phyloP scores from a whole-genome alignment of 768 basidiomycete genomes.

The Jaapia argillacea region DNA sequence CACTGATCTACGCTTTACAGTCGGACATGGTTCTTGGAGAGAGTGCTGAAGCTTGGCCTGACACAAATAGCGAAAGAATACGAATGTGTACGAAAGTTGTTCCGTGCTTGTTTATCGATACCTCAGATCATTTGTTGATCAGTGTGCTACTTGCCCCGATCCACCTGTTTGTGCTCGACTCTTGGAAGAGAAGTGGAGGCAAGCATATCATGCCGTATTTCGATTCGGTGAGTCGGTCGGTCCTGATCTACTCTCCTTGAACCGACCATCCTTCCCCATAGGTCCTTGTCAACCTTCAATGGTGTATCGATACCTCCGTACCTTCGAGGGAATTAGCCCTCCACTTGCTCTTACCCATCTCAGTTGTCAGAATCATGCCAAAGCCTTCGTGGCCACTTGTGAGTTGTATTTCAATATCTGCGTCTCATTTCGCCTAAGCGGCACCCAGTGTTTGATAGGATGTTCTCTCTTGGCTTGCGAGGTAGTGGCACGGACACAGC shows the following conservation, averaged over 20 bases:
- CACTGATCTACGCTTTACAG: conserved; percentile 24
- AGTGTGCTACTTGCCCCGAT: conserved; percentile 86
- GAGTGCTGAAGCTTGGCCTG: conserved; percentile 84
- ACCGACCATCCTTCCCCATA: conserved; percentile 15
- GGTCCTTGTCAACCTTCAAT: conserved; percentile 85
- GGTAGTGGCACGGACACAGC: conserved; percentile 59
- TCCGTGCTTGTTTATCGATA: background rate
- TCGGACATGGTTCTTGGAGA: conserved; percentile 91
- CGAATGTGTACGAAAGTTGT: conserved; percentile 57
- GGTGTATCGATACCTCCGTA: conserved; percentile 86
- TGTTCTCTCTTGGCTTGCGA: conserved; percentile 84
- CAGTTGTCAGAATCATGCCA: conserved; percentile 81
- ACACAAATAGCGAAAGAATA: conserved; percentile 89
- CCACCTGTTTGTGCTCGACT: conserved; percentile 66
- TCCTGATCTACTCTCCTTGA: background rate
- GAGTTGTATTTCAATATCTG: conserved; percentile 2
- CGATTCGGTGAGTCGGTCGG: conserved; percentile 52
- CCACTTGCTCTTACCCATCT: conserved; percentile 81
- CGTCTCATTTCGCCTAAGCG: background rate
- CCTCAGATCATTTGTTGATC: conserved; percentile 1
- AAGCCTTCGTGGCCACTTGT: conserved; percentile 83
- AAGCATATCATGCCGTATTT: conserved; percentile 80
- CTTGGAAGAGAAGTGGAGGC: conserved; percentile 89
- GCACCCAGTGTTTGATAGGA: conserved; percentile 68
- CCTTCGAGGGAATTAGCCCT: conserved; percentile 85